phyloP scores from a whole-genome alignment of 179 eudicot species.

The Beta corolliflora region DNA sequence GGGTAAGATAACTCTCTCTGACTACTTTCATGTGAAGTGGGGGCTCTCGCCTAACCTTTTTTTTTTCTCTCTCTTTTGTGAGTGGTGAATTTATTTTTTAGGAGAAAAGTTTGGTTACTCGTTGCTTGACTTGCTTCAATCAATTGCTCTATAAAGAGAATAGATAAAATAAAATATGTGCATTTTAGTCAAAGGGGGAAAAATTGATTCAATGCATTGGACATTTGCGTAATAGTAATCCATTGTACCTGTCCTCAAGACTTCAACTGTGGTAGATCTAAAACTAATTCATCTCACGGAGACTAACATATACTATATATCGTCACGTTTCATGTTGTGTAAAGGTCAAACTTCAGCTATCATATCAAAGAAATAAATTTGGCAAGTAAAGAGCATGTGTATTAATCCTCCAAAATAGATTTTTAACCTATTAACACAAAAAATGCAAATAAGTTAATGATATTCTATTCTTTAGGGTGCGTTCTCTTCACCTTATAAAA shows the following conservation, averaged over 20 bases:
- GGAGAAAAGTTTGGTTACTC: slow-evolving; percentile 7
- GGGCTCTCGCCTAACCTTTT: slow-evolving; percentile 17
- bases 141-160: not conserved
- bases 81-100: not conserved
- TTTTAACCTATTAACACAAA: too few species aligned
- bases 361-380: too few species aligned
- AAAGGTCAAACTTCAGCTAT: too few species aligned
- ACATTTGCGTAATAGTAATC: slow-evolving; percentile 4
- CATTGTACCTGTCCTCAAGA: slow-evolving; percentile 14
- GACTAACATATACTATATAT: too few species aligned
- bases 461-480: too few species aligned
- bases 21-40: slow-evolving; percentile 37
- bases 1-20: slow-evolving; percentile 12
- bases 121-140: slow-evolving; percentile 8
- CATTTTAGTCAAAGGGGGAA: not conserved
- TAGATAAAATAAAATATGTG: not conserved
- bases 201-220: slow-evolving; percentile 17
- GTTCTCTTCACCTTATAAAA: too few species aligned
- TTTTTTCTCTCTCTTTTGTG: not conserved
- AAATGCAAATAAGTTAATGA: too few species aligned
- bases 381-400: too few species aligned
- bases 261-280: not conserved
- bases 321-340: too few species aligned
- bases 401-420: too few species aligned
- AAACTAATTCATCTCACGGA: not conserved